Conservation (phyloP, 2,329 filamentous ascomycete genomes). For the Cladosporium austrohemisphaericum region DNA sequence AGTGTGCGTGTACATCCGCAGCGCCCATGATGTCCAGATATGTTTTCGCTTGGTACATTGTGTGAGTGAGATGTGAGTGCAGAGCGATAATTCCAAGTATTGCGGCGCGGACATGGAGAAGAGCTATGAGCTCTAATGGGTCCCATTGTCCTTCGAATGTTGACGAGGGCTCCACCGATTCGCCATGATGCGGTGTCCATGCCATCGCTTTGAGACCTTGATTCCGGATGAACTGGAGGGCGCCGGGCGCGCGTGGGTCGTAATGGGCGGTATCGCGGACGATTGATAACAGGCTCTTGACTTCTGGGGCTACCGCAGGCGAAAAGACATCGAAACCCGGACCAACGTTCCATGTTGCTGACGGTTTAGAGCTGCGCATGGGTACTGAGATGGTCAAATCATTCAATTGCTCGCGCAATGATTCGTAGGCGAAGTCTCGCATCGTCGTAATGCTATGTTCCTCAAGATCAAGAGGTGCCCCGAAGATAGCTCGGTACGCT, state of each 20-base stretch:
- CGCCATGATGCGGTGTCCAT: conserved; percentile 22
- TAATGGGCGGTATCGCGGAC: conserved; percentile 7
- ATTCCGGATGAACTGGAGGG: conserved; percentile 14
- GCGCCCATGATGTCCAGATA: conserved; percentile 18
- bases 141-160: conserved; percentile 19
- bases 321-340: conserved; percentile 19
- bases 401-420: conserved; percentile 19
- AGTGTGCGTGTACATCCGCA: conserved; percentile 14
- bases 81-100: conserved; percentile 4
- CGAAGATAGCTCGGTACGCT: conserved; percentile 11
- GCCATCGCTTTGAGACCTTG: conserved; percentile 20
- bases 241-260: conserved; percentile 5
- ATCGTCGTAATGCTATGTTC: conserved; percentile 20
- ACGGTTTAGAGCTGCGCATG: background rate
- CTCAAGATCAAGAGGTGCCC: conserved; percentile 15
- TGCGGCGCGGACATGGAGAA: conserved; percentile 23
- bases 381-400: conserved; percentile 14
- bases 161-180: conserved; percentile 14
- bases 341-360: conserved; percentile 10
- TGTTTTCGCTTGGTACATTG: conserved; percentile 12
- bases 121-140: conserved; percentile 18
- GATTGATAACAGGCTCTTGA: conserved; percentile 18
- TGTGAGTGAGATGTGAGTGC: conserved; percentile 18
- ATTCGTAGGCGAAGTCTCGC: conserved; percentile 21
- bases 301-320: conserved; percentile 17